Evolutionary conservation across 345 rosid species (phyloP), one percentile per base, ranked within the genome.

Genomic region (Angophora floribunda): DNA sequence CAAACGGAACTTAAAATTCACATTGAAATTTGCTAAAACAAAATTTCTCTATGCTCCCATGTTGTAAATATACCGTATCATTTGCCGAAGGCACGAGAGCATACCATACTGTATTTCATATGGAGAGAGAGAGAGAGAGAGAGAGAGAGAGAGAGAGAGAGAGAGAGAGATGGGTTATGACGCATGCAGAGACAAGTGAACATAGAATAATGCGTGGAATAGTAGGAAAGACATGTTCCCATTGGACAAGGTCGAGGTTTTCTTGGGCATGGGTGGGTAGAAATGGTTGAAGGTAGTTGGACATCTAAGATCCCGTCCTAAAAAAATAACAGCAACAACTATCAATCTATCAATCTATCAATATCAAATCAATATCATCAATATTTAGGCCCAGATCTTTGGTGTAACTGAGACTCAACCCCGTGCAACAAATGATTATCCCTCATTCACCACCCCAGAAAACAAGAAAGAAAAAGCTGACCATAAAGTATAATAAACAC

Each of bases 241-340:
- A 90, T 91, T 94, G 91, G 93, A 90, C 89, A 87, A 88, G 91
- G 49, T 51, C 1, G 65, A 87, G 61, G 87, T 85, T 53, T 86
- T 70, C 67, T 51, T 50, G 89, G 89, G 80, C 45, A 86, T 91
- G 88, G 98, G 97, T 95, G 91, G 99, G 95, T 97, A 93, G 95
- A 93, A 94, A 94, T 95, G 96, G 99, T 95, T 97, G 96, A 94
- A 95, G 97, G 98, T 97, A 95, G 99, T 95, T 96, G 99, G 97
- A 75, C 93, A 88, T 87, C 86, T 92, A 88, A 85, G 88, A 91
- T 90, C 89, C 87, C 89, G 78, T 82, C 30, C 87, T 28, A 61
- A 49, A 7, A 55, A 55, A 55, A 55, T 55, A 44, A 36, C 41
- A 36, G n/a, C 11, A 49, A 85, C 36, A 85, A 26, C 53, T 32